Evolutionary conservation across 495 filamentous ascomycete genomes (phyloP), one percentile per base, ranked within the genome.

Genomic region (Talaromyces nanjingensis): DNA sequence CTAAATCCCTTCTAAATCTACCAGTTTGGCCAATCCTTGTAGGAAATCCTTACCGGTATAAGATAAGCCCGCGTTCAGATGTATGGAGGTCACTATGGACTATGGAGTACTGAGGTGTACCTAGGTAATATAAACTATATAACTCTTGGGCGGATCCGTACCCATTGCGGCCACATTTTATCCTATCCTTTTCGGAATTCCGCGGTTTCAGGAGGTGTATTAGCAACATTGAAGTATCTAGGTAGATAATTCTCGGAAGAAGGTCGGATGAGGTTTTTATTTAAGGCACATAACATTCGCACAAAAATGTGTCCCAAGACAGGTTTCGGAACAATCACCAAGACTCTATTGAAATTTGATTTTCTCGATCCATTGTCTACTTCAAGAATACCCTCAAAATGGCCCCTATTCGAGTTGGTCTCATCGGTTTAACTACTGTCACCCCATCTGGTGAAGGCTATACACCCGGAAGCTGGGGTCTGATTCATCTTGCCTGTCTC

Each of bases 381-480:
- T 8, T 20, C 45, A 49, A 49, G 18, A 20, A 49, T 20, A 20
- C 8, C 42, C 45, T 57, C 29, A 63, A 63, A 29, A 83, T 83
- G 79, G 67, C 79, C 29, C 81, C 76, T 47, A 82, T 86, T 65
- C 77, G 80, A 62, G 65, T 86, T 56, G 86, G 74, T 52, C 70
- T 87, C 59, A 77, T 86, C 67, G 84, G 83, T 33, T 83, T 86
- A 68, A 84, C 77, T 2, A 68, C 74, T 60, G 60, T 71, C 7
- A 76, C 78, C 34, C 73, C 67, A 75, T 12, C 87, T 83, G 84
- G 80, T 80, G 4, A 71, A 68, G 31, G 54, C 65, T 27, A 83
- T 78, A 59, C 85, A 85, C 66, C 72, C 87, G 1, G 80, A 83
- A 8, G 86, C 25, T 62, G 60, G 60, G 60, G 60, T 22, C 60